Conservation (phyloP, 2,329 filamentous ascomycete genomes). For the Aspergillus fumigatus region DNA sequence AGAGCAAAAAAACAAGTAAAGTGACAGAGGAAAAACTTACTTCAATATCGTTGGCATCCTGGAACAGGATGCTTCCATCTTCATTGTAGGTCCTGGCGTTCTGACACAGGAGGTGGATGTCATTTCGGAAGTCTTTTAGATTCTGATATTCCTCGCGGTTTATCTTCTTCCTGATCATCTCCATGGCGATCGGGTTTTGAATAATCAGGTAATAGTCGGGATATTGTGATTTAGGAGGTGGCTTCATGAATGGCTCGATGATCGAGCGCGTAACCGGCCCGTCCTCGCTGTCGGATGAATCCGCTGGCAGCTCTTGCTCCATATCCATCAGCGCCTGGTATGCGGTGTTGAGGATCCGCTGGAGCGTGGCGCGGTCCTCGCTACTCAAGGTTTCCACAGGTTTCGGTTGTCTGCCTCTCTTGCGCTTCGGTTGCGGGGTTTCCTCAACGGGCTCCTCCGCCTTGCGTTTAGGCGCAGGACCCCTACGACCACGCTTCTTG, state of each 20-base stretch:
- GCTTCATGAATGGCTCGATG: slow-evolving; percentile 89
- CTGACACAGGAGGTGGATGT: slow-evolving; percentile 77
- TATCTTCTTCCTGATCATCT: slow-evolving; percentile 89
- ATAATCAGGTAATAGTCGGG: slow-evolving; percentile 96
- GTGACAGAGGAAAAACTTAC: slow-evolving; percentile 49
- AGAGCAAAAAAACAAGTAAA: background rate
- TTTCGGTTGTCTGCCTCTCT: slow-evolving; percentile 69
- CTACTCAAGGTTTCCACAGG: slow-evolving; percentile 61
- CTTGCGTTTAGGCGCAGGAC: slow-evolving; percentile 79
- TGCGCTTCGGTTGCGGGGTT: slow-evolving; percentile 71
- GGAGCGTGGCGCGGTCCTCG: slow-evolving; percentile 70
- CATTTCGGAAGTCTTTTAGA: slow-evolving; percentile 72
- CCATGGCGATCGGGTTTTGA: slow-evolving; percentile 89
- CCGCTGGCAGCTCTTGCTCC: slow-evolving; percentile 64
- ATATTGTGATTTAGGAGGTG: slow-evolving; percentile 84
- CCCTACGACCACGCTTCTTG: slow-evolving; percentile 72
- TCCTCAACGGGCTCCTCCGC: slow-evolving; percentile 72
- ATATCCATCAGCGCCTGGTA: slow-evolving; percentile 79
- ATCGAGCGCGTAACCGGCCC: slow-evolving; percentile 66
- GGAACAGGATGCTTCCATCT: slow-evolving; percentile 84
- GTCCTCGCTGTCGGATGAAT: slow-evolving; percentile 51
- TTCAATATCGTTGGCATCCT: slow-evolving; percentile 90
- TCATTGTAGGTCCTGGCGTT: slow-evolving; percentile 98
- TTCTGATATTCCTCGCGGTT: slow-evolving; percentile 90
- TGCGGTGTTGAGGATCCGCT: slow-evolving; percentile 70